phyloP scores from a whole-genome alignment of 2,329 filamentous ascomycete species.

The Monilinia aucupariae region DNA sequence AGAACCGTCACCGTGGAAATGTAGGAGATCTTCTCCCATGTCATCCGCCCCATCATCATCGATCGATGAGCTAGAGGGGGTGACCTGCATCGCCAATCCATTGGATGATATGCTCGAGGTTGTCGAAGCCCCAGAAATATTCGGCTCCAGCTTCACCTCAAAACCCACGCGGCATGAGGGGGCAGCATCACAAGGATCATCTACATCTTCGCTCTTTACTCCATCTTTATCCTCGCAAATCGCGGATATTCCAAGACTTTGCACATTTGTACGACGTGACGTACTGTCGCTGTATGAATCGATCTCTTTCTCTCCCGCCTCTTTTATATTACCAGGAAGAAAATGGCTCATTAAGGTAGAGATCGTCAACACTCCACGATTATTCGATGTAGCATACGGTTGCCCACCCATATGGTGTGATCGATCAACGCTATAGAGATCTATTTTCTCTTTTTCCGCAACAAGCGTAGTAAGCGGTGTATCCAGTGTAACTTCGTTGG shows the following conservation, averaged over 20 bases:
- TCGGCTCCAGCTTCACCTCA: not conserved
- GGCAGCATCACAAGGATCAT: not conserved
- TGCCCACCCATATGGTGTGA: not conserved
- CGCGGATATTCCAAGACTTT: not conserved
- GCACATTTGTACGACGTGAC: not conserved
- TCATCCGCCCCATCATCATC: not conserved
- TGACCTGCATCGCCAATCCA: not conserved
- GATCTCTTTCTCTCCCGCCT: too few species aligned
- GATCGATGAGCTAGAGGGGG: not conserved
- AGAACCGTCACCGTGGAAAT: not conserved
- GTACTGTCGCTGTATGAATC: fast-evolving
- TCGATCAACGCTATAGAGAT: not conserved
- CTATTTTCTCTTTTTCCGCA: not conserved
- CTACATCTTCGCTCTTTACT: not conserved
- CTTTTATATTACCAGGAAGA: not conserved
- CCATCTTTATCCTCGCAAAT: not conserved
- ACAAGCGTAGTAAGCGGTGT: not conserved
- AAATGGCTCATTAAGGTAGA: not conserved
- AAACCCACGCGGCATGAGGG: not conserved
- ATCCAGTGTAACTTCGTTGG: not conserved
- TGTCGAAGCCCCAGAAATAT: not conserved
- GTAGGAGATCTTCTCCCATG: not conserved
- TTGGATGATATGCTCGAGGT: not conserved
- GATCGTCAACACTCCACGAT: not conserved
- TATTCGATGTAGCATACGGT: not conserved